Base-by-base conservation (phyloP, 2,329 filamentous ascomycete species). In the Leptographium radiaticola region DNA sequence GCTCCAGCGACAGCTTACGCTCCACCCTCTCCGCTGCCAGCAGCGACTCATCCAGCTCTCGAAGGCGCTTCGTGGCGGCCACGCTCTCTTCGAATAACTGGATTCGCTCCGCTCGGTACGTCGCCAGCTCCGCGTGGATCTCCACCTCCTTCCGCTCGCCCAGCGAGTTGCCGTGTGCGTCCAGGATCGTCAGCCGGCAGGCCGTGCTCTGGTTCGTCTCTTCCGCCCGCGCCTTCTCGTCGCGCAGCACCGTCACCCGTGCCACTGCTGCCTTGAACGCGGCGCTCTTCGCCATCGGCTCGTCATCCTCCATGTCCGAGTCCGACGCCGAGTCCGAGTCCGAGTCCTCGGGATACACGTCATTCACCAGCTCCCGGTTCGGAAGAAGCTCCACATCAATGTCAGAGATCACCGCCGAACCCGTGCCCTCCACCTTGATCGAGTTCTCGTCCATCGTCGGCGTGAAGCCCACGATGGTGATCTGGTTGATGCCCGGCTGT, bases 341-440 rank as follows among this genome's bases (percentile, higher is more conserved):
- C 25, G 25, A 25, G 1, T 65, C 59, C 12, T 74, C 71, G 0
- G 75, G 73, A 57, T 79, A 79, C 16, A 77, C 62, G 33, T 81
- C 76, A 48, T 77, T 64, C 53, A 79, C 81, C 31, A 70, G 67
- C 33, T 80, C 75, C 16, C 66, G 69, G 57, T 81, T 81, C 2
- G 74, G 73, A 11, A 83, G 67, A 8, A 77, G 67, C 56, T 83
- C 75, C 43, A 84, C 74, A 11, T 76, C 73, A 57, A 86, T 82
- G 60, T 86, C 80, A 12, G 75, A 77, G 60, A 83, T 79, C 51
- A 75, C 75, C 10, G 77, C 79, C 0, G 72, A 63, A n/a, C 78
- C 77, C 51, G 72, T 73, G 47, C 79, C 78, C 59, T 81, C 77
- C 38, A 83, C 72, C 59, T 79, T 79, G 65, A 83, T 76, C 11